These are phyloP conservation scores for Comarum palustre DNA, from an alignment of 306 rosid genomes.

Conservation along the genomic window DNA sequence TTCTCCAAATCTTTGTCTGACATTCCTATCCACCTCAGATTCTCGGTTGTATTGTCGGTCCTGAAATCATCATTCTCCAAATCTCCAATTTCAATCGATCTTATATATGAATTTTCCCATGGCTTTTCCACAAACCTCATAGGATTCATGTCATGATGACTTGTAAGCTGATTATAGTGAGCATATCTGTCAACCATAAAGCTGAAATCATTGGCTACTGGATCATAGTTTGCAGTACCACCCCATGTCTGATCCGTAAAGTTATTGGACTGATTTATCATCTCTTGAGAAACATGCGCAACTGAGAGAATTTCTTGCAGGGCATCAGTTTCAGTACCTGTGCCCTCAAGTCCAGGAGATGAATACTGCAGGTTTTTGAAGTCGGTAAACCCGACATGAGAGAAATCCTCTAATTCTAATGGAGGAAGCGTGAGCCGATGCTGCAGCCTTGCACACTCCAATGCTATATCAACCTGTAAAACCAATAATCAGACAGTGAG, in stretches of 20 bases:
- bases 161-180: conserved; percentile 26
- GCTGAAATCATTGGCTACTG: conserved; percentile 47
- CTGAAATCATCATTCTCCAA: conserved; percentile 51
- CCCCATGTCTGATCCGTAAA: conserved; percentile 36
- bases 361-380: conserved; percentile 40
- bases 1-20: conserved; percentile 53
- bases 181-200: conserved; percentile 51
- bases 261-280: conserved; percentile 45
- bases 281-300: conserved; percentile 70
- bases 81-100: conserved; percentile 51
- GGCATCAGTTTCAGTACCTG: conserved; percentile 47
- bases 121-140: conserved; percentile 41
- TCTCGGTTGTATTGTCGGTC: conserved; percentile 52
- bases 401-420: conserved; percentile 66
- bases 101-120: conserved; percentile 54
- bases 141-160: conserved; percentile 30
- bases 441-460: conserved; percentile 91
- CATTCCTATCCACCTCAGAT: conserved; percentile 89
- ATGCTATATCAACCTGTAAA: conserved; percentile 70
- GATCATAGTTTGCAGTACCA: conserved; percentile 33
- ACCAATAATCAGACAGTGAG: background rate
- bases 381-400: conserved; percentile 51
- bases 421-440: conserved; percentile 73
- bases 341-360: conserved; percentile 24
- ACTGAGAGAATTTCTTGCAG: conserved; percentile 87